Percentiles rank a stretch among this genome's conserved stretches.
Conservation (phyloP, 129 eudicot species). For the Flaveria robusta region DNA sequence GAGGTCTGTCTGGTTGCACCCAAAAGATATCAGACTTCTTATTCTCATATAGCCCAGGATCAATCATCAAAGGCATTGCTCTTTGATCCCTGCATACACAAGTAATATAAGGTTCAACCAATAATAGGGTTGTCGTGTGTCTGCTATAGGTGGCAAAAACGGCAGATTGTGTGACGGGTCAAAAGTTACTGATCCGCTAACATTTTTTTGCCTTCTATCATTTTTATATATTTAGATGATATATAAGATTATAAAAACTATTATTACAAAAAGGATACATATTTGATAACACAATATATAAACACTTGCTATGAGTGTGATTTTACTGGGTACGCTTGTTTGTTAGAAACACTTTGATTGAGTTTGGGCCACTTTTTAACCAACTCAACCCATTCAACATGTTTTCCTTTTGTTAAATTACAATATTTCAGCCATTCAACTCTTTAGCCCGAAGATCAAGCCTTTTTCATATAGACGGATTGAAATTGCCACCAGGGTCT, state of each 20-base stretch:
- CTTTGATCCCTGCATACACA: slow-evolving; percentile 61
- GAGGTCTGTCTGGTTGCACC: slow-evolving; percentile 64
- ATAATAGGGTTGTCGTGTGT: not conserved
- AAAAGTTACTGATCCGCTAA: not conserved
- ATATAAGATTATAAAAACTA: not conserved
- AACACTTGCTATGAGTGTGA: not conserved
- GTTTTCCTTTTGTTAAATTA: not conserved
- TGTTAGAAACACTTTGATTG: not conserved
- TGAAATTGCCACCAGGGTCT: slow-evolving; percentile 24
- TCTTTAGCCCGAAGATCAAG: slow-evolving; percentile 4
- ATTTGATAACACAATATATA: not conserved
- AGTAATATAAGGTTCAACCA: slow-evolving; percentile 20
- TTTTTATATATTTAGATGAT: not conserved
- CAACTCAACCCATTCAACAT: not conserved
- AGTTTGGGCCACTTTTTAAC: slow-evolving; percentile 12
- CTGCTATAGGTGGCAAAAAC: not conserved
- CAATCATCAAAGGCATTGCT: slow-evolving; percentile 87
- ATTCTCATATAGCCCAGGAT: slow-evolving; percentile 80
- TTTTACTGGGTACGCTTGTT: no score
- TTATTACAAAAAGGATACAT: not conserved
- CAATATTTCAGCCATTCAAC: not conserved
- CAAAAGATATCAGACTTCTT: slow-evolving; percentile 74
- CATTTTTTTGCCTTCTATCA: not conserved
- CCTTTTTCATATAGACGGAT: not conserved
- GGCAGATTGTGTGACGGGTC: not conserved